Evolutionary conservation across 495 filamentous ascomycete genomes (phyloP), one percentile per base, ranked within the genome.

Genomic region (Cercophora newfieldiana): DNA sequence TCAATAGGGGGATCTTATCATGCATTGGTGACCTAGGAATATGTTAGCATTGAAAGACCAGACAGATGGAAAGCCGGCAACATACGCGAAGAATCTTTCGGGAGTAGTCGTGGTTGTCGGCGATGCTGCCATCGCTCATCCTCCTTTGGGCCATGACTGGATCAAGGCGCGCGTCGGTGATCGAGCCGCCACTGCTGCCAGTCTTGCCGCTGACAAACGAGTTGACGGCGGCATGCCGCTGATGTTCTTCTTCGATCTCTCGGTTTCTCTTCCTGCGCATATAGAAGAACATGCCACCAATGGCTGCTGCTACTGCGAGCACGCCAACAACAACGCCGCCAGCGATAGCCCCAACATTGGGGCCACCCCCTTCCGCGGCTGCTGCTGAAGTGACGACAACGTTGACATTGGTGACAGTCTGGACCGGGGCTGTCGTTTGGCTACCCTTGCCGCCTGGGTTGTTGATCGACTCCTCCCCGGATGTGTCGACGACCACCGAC

Each of bases 41-140:
- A 0, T 29, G 66, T 81, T 69, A 79, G 78, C 71, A 30, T 4
- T 0, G 4, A 26, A 21, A 22, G 7, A 14, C 14, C 22, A 58
- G 29, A 66, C n/a, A 37, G 33, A 14, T 16, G n/a, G 7, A 22
- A 6, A 21, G 30, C 14, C 5, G 19, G 63, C 49, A 3, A 78
- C 85, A 63, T 81, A 95, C 95, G 88, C 95, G 92, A 74, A 99
- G 83, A 76, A 99, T 97, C 72, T 90, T 90, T 77, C 95, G 87
- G 64, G 95, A 97, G 79, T 97, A 99, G 78, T 98, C 95, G 76
- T 96, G 88, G 79, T 97, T 95, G 75, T 99, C 96, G 70, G 94
- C 94, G 74, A 99, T 98, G 79, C 94, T 97, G 69, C 94, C 95
- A 77, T 94, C 91, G 78, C 95, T 98, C 81, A 94, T 88, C 76